Evolutionary conservation across 1,139 yeast genomes (phyloP).

Genomic region (Pichiaceae sp.): DNA sequence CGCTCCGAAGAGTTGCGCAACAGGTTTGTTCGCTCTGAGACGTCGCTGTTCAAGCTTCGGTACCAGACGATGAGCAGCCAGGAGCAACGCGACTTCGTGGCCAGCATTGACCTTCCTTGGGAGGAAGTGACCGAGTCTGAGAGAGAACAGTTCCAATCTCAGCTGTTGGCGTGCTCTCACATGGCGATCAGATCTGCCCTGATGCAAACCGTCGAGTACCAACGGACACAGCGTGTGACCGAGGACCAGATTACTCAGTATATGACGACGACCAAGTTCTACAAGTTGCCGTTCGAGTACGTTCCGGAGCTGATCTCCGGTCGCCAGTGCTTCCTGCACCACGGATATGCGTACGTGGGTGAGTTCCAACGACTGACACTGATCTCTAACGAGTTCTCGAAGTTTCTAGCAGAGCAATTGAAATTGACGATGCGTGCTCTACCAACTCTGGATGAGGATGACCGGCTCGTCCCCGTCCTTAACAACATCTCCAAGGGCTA

Average conservation of each 20-base stretch:
- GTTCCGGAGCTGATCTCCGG: conserved; percentile 68
- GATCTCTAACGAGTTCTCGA: conserved; percentile 54
- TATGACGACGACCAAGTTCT: conserved; percentile 53
- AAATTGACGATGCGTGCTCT: conserved; percentile 66
- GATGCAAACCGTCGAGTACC: conserved; percentile 21
- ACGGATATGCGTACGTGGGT: conserved; percentile 81
- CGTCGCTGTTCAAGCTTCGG: conserved; percentile 64
- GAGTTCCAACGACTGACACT: conserved; percentile 69
- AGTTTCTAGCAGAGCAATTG: conserved; percentile 43
- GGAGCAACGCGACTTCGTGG: conserved; percentile 70
- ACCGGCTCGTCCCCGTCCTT: conserved; percentile 75
- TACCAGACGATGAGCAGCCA: conserved; percentile 52
- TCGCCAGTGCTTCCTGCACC: conserved; percentile 55
- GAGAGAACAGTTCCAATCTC: conserved; percentile 38
- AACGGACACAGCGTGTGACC: conserved; percentile 26
- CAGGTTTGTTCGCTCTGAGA: conserved; percentile 72
- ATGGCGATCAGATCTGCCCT: conserved; percentile 18
- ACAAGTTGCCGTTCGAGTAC: conserved; percentile 80
- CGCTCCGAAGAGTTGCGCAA: conserved; percentile 79
- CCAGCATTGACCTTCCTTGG: conserved; percentile 59
- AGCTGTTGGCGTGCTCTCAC: conserved; percentile 47
- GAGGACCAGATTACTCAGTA: conserved; percentile 36
- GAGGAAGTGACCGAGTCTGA: conserved; percentile 60
- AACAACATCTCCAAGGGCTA: conserved; percentile 74
- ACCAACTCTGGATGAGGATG: conserved; percentile 88